These are phyloP conservation scores for Chrysopogon serrulatus DNA, from an alignment of 176 grass and related monocot species.

Conservation along the genomic window DNA sequence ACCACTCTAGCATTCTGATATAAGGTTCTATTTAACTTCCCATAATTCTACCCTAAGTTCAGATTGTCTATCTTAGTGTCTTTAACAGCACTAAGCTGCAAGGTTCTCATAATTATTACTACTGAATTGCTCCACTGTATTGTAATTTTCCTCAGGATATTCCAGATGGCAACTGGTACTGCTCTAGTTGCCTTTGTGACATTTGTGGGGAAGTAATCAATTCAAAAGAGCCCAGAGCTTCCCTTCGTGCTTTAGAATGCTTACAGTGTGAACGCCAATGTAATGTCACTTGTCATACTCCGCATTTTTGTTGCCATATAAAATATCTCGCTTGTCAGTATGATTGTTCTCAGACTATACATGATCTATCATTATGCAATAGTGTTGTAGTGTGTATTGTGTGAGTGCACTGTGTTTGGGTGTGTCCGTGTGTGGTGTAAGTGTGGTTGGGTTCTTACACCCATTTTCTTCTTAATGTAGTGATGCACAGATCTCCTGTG, in stretches of 20 bases:
- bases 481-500: too few relatives aligned
- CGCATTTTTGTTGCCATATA: constrained; percentile 12
- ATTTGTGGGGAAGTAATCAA: constrained; percentile 60
- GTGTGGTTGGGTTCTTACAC: too few relatives aligned
- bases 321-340: constrained; percentile 3
- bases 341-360: constrained; percentile 3
- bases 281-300: constrained; percentile 32
- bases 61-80: neutral
- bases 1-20: neutral
- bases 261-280: constrained; percentile 74
- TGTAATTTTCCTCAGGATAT: constrained; percentile 56
- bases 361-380: neutral
- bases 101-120: constrained; percentile 7
- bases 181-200: constrained; percentile 66
- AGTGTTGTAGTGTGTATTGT: too few relatives aligned
- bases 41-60: neutral
- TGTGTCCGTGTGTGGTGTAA: too few relatives aligned
- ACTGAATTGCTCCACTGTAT: neutral
- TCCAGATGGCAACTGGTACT: constrained; percentile 94
- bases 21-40: neutral
- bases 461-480: too few relatives aligned
- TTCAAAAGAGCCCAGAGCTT: constrained; percentile 42
- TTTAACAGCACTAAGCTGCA: constrained; percentile 12
- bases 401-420: too few relatives aligned
- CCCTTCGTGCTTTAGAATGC: constrained; percentile 59